Conservation (phyloP, 2,329 filamentous ascomycete genomes). For the Apiospora arundinis region DNA sequence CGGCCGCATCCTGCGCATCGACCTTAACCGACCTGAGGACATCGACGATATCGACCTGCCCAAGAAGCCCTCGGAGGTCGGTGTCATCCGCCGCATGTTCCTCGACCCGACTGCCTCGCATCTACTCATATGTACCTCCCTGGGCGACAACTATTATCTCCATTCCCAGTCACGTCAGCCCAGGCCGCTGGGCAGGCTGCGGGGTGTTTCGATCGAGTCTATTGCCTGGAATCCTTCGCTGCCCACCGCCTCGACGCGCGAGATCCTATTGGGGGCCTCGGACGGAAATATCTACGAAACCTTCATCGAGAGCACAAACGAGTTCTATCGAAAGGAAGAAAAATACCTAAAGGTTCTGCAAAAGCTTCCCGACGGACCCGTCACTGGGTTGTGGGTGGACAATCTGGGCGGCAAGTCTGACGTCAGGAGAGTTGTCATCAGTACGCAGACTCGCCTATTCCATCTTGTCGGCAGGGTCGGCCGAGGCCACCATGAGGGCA, state of each 20-base stretch:
- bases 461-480: constrained; percentile 83
- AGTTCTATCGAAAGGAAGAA: constrained; percentile 95
- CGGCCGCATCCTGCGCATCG: constrained; percentile 90
- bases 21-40: constrained; percentile 90
- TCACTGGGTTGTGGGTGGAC: constrained; percentile 88
- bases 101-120: constrained; percentile 97
- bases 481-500: constrained; percentile 75
- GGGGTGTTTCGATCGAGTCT: constrained; percentile 85
- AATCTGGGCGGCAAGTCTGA: constrained; percentile 72
- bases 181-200: constrained; percentile 79
- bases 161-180: constrained; percentile 93
- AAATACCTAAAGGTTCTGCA: constrained; percentile 87
- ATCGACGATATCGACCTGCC: constrained; percentile 98
- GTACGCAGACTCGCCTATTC: constrained; percentile 78
- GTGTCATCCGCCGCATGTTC: constrained; percentile 94
- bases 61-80: constrained; percentile 88
- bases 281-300: constrained; percentile 96
- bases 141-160: constrained; percentile 97
- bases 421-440: constrained; percentile 77
- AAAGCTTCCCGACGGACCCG: constrained; percentile 79
- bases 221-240: constrained; percentile 94
- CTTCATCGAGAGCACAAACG: constrained; percentile 91
- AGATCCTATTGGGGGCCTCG: constrained; percentile 90
- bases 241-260: constrained; percentile 90
- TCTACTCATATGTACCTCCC: constrained; percentile 86